Base-by-base conservation (phyloP, 257 asterid genomes). In the Przewalskia tangutica region DNA sequence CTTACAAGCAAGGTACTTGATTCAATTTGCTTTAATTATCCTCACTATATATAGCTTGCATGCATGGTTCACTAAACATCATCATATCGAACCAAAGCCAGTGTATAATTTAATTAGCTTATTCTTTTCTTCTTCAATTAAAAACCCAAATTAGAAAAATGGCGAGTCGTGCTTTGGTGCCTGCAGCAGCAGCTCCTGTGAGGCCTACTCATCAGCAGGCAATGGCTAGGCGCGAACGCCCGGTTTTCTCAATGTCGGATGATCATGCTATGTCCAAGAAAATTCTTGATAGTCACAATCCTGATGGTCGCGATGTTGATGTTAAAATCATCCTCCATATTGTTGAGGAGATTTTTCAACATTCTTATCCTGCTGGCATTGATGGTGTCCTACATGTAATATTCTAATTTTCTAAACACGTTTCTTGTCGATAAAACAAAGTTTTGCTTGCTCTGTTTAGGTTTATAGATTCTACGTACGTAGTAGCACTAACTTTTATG, bases 1-100 rank as follows among this genome's bases (percentile, higher is more conserved):
- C 83, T 85, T 65, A 75, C 93, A 93, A 94, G 98, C 90, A 94
- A 94, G 94, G 98, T 90, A 94, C 89, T 85, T 76, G 87, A 90
- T 90, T 84, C 94, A 27, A 88, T 46, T 36, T 10, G 7, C 48
- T 27, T 59, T 46, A 66, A 0, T 66, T n/a, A 77, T 81, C 32
- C 60, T 77, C 91, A 81, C 86, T 91, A 94, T 89, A 91, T 85
- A 94, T 88, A 65, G 20, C 84, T 73, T 80, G 82, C 84, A 70
- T 67, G 82, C 82, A 80, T 83, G 68, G 32, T 81, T 58, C 23
- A n/a, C 36, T 44, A 0, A 23, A 80, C 2, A 80, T 77, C 8
- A 82, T 17, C 51, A 38, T 1, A 16, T 65, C 36, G 18, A 32
- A 65, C 55, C 73, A 59, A 23, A 48, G 44, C 46, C 0, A 48